Conservation (phyloP, 148 eudicot genomes). For the Vaccinium corymbosum region DNA sequence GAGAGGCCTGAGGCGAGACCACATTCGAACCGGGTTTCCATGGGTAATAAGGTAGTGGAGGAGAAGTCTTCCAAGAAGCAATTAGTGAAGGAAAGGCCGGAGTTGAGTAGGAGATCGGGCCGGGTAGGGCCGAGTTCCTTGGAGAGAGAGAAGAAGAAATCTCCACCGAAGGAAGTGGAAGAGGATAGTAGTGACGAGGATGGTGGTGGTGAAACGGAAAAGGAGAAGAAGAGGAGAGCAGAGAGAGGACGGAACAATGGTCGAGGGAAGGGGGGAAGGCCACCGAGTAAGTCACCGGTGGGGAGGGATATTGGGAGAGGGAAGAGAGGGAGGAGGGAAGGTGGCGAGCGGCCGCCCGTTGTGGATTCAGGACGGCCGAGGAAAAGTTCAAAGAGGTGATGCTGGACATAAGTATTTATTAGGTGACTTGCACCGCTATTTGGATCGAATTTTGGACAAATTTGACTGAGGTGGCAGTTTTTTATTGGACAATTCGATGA, state of each 20-base stretch:
- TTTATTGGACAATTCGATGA: not conserved
- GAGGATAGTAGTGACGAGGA: slow-evolving; percentile 17
- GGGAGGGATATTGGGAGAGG: slow-evolving; percentile 2
- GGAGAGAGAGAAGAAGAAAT: slow-evolving; percentile 37
- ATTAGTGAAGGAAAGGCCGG: slow-evolving; percentile 10
- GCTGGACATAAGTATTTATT: slow-evolving; percentile 9
- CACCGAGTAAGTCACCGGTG: slow-evolving; percentile 27
- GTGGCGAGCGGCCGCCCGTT: slow-evolving; percentile 14
- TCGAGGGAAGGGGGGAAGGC: slow-evolving; percentile 32
- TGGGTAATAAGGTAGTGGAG: not conserved
- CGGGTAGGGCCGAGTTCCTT: slow-evolving; percentile 19
- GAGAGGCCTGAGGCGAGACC: not conserved
- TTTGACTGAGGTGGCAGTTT: not conserved
- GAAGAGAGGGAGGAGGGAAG: slow-evolving; percentile 21
- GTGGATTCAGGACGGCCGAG: slow-evolving; percentile 15
- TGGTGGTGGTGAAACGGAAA: not conserved
- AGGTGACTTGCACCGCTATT: not conserved
- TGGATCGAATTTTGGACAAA: not conserved
- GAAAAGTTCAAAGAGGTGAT: slow-evolving; percentile 32
- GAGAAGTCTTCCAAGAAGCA: slow-evolving; percentile 12
- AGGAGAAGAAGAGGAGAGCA: slow-evolving; percentile 12
- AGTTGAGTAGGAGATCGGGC: slow-evolving; percentile 16
- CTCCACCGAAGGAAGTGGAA: not conserved
- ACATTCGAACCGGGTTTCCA: not conserved
- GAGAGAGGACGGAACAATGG: slow-evolving; percentile 15